Evolutionary conservation across 2,329 filamentous ascomycete species (phyloP), one percentile per base, ranked within the genome.

Genomic region (Cercospora nicotianae): DNA sequence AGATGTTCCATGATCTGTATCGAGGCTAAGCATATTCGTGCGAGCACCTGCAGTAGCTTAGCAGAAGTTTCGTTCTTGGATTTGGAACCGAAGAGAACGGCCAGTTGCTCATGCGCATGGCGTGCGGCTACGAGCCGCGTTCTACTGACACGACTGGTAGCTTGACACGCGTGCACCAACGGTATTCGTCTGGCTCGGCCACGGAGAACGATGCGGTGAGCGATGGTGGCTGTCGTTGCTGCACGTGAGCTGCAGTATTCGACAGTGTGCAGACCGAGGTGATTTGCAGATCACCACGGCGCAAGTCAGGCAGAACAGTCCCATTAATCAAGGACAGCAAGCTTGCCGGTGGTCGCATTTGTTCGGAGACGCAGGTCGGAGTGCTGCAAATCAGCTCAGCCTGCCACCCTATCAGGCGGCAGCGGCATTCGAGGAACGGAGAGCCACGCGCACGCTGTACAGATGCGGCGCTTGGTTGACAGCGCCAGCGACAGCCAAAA

Each of bases 1-100:
- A 33, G 55, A 58, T 31, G 28, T 31, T 33, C 55, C 55, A 58
- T 31, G 28, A 58, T 31, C 28, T 33, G 10, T 20, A 5, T 12
- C 12, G 28, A 36, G 31, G 18, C 55, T 58, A 58, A 58, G 55
- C 55, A 20, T 33, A 16, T 58, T 58, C 23, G 55, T 36, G 12
- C 55, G 30, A 58, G 55, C 55, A 58, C 55, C 55, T 36, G 55
- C 55, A 58, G 55, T 58, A 58, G 55, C 55, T 33, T 31, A 31
- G 55, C 55, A 58, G 55, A 31, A 58, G 55, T 36, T n/a, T 58
- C 26, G 9, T 10, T 20, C 28, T 58, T 36, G 55, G 1, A 12
- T 33, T 58, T 58, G 55, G 55, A 58, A 58, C 8, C 28, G 55
- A 58, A 18, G 55, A n/a, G 31, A 28, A 36, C 28, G 3, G 55